Percentiles rank a stretch among this genome's conserved stretches.
phyloP scores from a whole-genome alignment of 2,329 filamentous ascomycete genomes.

The Aspergillus sp. region DNA sequence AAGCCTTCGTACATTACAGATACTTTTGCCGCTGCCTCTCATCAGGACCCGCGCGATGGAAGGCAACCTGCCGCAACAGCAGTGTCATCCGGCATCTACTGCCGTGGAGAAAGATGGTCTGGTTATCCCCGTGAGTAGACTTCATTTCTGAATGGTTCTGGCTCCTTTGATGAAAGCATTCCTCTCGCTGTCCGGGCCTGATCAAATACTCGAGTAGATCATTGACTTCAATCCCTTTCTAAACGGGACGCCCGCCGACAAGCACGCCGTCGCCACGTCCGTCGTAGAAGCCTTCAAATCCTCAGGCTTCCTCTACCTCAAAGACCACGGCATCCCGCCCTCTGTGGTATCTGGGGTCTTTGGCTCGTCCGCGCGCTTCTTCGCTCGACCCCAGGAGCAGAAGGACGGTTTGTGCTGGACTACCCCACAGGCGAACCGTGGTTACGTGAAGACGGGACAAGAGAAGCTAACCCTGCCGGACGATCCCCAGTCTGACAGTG shows the following conservation, averaged over 20 bases:
- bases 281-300: conserved; percentile 79
- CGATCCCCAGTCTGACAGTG: conserved; percentile 39
- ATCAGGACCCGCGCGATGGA: conserved; percentile 11
- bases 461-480: conserved; percentile 63
- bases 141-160: neutral
- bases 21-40: neutral
- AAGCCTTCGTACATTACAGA: neutral
- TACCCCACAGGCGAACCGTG: conserved; percentile 69
- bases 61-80: conserved; percentile 18
- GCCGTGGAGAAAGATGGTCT: conserved; percentile 46
- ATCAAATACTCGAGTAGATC: conserved; percentile 50
- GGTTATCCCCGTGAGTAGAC: conserved; percentile 39
- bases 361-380: conserved; percentile 67
- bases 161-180: neutral
- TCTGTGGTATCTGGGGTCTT: conserved; percentile 64
- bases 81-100: conserved; percentile 25
- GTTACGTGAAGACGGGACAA: conserved; percentile 68
- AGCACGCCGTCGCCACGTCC: conserved; percentile 64
- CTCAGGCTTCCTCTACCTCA: conserved; percentile 86
- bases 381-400: conserved; percentile 59
- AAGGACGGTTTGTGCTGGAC: conserved; percentile 72
- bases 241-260: conserved; percentile 59
- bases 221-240: conserved; percentile 78
- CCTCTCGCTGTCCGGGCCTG: neutral
- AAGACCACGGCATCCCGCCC: conserved; percentile 70